These are phyloP conservation scores for Ustilago xerochloae DNA, from an alignment of 1,284 basidiomycete genomes.

Conservation along the genomic window DNA sequence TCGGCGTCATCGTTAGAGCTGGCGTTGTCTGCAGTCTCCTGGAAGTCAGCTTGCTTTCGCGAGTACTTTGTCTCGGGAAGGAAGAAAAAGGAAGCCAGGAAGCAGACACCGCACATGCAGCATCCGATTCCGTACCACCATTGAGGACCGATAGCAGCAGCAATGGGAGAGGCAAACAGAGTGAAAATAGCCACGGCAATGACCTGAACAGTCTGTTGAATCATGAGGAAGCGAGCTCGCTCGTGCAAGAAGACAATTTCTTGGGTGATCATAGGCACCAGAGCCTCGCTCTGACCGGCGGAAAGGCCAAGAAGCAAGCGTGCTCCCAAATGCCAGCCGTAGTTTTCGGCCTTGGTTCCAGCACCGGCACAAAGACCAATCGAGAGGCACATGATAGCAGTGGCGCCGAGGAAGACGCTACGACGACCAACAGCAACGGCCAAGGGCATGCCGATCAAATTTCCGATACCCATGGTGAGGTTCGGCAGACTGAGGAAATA, in stretches of 20 bases:
- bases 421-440: constrained; percentile 16
- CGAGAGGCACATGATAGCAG: constrained; percentile 14
- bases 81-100: constrained; percentile 13
- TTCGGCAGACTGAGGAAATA: constrained; percentile 18
- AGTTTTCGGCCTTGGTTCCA: constrained; percentile 1
- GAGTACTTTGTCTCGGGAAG: constrained; percentile 23
- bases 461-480: constrained; percentile 20
- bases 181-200: constrained; percentile 13
- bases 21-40: constrained; percentile 5
- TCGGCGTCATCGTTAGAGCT: not conserved
- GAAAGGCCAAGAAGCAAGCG: constrained; percentile 15
- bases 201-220: constrained; percentile 23
- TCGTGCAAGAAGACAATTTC: constrained; percentile 21
- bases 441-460: constrained; percentile 16
- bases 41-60: constrained; percentile 5
- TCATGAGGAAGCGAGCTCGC: constrained; percentile 13
- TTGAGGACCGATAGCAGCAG: constrained; percentile 9
- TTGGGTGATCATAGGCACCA: constrained; percentile 22
- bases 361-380: constrained; percentile 17
- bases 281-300: constrained; percentile 15
- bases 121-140: constrained; percentile 26
- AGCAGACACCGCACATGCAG: constrained; percentile 11
- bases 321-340: constrained; percentile 10
- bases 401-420: constrained; percentile 16
- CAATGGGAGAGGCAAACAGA: constrained; percentile 21